Evolutionary conservation across 306 rosid genomes (phyloP).

Genomic region (Trifolium fragiferum): DNA sequence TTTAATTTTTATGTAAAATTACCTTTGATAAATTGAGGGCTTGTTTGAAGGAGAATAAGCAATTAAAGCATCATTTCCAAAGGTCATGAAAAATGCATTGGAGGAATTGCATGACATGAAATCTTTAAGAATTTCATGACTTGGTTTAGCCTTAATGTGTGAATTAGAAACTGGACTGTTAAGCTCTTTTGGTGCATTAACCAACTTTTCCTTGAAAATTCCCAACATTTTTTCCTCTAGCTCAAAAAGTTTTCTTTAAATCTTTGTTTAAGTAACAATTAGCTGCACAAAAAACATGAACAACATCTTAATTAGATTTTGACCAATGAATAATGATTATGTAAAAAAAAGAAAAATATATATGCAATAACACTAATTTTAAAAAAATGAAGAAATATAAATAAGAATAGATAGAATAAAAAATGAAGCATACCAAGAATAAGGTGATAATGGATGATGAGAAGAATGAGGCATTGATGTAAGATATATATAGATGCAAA

Average conservation of each 20-base stretch:
- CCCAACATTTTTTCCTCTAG: slow-evolving; percentile 63
- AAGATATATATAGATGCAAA: slow-evolving; percentile 39
- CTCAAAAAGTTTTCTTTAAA: background rate
- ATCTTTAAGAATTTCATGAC: slow-evolving; percentile 56
- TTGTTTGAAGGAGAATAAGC: slow-evolving; percentile 58
- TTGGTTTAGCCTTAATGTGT: slow-evolving; percentile 54
- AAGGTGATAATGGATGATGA: slow-evolving; percentile 32
- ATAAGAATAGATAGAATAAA: background rate
- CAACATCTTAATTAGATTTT: slow-evolving; percentile 1
- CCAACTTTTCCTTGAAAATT: slow-evolving; percentile 77
- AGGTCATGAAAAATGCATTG: slow-evolving; percentile 59
- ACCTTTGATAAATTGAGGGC: slow-evolving; percentile 55
- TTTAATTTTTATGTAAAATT: background rate
- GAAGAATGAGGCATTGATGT: background rate
- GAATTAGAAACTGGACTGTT: slow-evolving; percentile 72
- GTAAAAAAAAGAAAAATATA: background rate
- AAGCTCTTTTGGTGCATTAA: slow-evolving; percentile 86
- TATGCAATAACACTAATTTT: too few species aligned
- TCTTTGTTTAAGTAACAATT: background rate
- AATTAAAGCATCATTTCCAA: slow-evolving; percentile 59
- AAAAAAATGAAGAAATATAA: background rate
- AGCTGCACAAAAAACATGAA: slow-evolving; percentile 41
- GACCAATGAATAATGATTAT: background rate
- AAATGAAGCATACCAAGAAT: slow-evolving; percentile 34
- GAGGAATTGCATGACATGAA: slow-evolving; percentile 60